phyloP scores from a whole-genome alignment of 768 basidiomycete species.

The Leccinellum luteum region DNA sequence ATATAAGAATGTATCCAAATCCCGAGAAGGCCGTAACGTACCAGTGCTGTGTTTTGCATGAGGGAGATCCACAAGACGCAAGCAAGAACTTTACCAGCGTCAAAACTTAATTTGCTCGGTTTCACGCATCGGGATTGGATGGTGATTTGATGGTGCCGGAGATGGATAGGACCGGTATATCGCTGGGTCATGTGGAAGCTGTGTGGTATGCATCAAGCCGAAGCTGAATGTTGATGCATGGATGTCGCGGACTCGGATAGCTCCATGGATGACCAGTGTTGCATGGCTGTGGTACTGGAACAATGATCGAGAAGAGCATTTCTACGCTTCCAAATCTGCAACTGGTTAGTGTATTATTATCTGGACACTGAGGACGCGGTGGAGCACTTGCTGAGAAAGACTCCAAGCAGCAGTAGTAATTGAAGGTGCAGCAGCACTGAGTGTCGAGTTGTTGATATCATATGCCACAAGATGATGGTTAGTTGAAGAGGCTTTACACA shows the following conservation, averaged over 20 bases:
- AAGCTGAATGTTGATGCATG: background rate
- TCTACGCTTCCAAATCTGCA: background rate
- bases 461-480: too few relatives aligned
- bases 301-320: background rate
- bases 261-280: background rate
- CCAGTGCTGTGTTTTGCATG: slow-evolving; percentile 9
- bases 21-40: slow-evolving; percentile 1
- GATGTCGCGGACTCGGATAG: background rate
- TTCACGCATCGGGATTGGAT: background rate
- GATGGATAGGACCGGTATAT: background rate
- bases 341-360: too few relatives aligned
- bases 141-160: background rate
- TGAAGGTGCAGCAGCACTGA: too few relatives aligned
- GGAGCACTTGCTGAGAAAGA: too few relatives aligned
- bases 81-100: background rate
- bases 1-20: slow-evolving; percentile 6
- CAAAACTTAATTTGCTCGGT: background rate
- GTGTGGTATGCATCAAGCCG: slow-evolving; percentile 2
- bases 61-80: background rate
- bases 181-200: slow-evolving; percentile 3
- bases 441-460: too few relatives aligned
- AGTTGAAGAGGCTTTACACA: too few relatives aligned
- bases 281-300: background rate
- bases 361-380: too few relatives aligned
- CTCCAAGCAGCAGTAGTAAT: too few relatives aligned